Conservation (phyloP, 495 filamentous ascomycete species). For the Penicillium argentinense region DNA sequence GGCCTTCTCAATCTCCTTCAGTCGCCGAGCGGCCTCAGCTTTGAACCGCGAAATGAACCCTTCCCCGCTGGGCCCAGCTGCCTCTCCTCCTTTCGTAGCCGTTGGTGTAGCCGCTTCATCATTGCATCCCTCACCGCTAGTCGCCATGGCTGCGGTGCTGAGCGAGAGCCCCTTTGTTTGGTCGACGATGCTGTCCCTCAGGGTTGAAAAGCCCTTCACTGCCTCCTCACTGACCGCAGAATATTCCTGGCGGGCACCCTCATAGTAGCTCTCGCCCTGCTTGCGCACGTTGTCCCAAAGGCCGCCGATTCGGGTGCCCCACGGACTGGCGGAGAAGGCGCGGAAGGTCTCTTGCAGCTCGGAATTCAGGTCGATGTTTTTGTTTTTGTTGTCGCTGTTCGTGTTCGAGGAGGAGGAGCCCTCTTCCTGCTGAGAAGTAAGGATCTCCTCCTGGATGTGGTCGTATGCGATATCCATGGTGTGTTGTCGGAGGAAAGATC, state of each 20-base stretch:
- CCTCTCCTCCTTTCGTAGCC: conserved; percentile 42
- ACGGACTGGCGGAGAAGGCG: conserved; percentile 80
- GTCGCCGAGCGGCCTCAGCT: conserved; percentile 74
- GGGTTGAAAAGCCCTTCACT: conserved; percentile 74
- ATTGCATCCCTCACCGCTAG: conserved; percentile 23
- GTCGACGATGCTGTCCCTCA: conserved; percentile 65
- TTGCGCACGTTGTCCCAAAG: conserved; percentile 89
- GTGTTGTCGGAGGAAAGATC: conserved; percentile 11
- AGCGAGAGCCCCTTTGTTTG: conserved; percentile 74
- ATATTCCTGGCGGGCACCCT: conserved; percentile 79
- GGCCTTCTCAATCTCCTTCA: conserved; percentile 89
- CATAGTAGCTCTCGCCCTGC: conserved; percentile 83
- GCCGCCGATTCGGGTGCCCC: conserved; percentile 85
- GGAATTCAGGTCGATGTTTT: conserved; percentile 67
- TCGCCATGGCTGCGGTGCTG: conserved; percentile 40
- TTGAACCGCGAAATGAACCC: conserved; percentile 81
- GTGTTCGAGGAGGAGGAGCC: conserved; percentile 11
- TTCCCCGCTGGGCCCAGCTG: conserved; percentile 63
- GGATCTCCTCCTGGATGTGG: conserved; percentile 84
- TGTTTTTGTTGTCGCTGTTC: conserved; percentile 30
- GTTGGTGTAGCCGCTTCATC: conserved; percentile 41
- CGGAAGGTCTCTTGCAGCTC: conserved; percentile 96
- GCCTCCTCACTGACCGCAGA: conserved; percentile 76
- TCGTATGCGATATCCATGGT: conserved; percentile 96
- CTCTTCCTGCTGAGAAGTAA: conserved; percentile 59